These are phyloP conservation scores for Heliamphora exappendiculata DNA, from an alignment of 148 eudicot species.

Conservation along the genomic window DNA sequence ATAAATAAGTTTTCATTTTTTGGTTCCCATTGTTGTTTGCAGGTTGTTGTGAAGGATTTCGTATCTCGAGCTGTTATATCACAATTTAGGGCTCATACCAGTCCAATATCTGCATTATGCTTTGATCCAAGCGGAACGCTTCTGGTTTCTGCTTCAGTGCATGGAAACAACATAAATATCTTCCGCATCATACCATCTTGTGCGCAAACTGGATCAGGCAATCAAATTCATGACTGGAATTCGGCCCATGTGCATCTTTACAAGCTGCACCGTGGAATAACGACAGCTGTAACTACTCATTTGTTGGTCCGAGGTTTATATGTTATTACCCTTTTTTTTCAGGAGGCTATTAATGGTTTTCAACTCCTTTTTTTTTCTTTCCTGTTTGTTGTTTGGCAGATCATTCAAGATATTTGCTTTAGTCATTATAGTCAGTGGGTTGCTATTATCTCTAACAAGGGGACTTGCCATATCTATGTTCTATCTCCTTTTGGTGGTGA, in stretches of 20 bases:
- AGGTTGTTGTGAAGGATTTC: constrained; percentile 37
- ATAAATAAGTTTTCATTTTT: neutral
- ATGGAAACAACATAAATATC: constrained; percentile 37
- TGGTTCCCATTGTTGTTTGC: constrained; percentile 7
- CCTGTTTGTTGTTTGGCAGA: constrained; percentile 19
- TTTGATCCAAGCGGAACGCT: constrained; percentile 48
- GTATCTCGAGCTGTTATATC: constrained; percentile 30
- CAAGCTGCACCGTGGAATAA: constrained; percentile 43
- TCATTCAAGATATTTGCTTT: constrained; percentile 42
- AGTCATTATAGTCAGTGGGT: constrained; percentile 42
- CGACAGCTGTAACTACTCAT: constrained; percentile 25
- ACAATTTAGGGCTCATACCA: constrained; percentile 40
- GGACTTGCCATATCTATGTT: constrained; percentile 38
- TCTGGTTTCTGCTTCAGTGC: constrained; percentile 41
- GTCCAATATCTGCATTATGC: constrained; percentile 41
- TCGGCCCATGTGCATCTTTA: constrained; percentile 42
- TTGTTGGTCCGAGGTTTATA: neutral
- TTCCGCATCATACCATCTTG: constrained; percentile 37
- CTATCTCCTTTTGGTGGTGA: constrained; percentile 43
- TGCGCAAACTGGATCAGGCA: constrained; percentile 19
- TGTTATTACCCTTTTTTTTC: neutral
- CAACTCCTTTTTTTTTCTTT: neutral
- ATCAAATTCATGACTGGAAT: constrained; percentile 26
- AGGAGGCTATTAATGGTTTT: neutral
- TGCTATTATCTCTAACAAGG: constrained; percentile 31